Evolutionary conservation across 257 asterid species (phyloP).

Genomic region (Cordia subcordata): DNA sequence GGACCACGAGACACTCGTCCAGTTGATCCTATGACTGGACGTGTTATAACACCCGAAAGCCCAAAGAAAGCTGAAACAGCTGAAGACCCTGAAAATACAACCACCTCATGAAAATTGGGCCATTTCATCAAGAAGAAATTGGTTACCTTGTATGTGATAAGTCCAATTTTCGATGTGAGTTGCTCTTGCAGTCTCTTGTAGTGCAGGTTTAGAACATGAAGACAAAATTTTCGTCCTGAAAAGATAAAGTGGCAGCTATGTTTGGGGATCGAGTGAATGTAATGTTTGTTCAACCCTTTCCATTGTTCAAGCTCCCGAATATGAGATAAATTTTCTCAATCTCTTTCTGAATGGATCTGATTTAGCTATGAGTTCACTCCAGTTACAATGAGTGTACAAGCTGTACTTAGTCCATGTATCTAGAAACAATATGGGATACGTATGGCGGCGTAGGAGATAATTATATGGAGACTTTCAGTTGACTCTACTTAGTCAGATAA

Average conservation of each 20-base stretch:
- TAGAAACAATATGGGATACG: neutral
- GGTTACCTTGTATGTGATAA: constrained; percentile 55
- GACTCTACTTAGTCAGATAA: no score
- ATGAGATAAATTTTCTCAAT: neutral
- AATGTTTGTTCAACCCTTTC: neutral
- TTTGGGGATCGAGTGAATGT: neutral
- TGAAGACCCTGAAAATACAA: constrained; percentile 54
- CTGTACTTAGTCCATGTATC: neutral
- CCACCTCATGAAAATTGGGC: constrained; percentile 73
- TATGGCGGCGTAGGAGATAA: no score
- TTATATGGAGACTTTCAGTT: no score
- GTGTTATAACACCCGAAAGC: constrained; percentile 33
- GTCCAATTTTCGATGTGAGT: no score
- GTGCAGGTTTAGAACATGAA: no score
- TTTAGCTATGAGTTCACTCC: neutral
- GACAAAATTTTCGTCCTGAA: no score
- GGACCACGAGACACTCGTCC: constrained; percentile 80
- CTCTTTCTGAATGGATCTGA: no score
- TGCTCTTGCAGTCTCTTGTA: no score
- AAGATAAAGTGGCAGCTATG: neutral
- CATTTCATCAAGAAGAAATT: constrained; percentile 84
- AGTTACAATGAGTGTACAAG: no score
- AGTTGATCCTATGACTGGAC: constrained; percentile 79
- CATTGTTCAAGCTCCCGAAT: neutral
- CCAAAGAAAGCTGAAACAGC: constrained; percentile 7